Base-by-base conservation (phyloP, 176 grass and related monocot genomes). In the Poa pratensis region DNA sequence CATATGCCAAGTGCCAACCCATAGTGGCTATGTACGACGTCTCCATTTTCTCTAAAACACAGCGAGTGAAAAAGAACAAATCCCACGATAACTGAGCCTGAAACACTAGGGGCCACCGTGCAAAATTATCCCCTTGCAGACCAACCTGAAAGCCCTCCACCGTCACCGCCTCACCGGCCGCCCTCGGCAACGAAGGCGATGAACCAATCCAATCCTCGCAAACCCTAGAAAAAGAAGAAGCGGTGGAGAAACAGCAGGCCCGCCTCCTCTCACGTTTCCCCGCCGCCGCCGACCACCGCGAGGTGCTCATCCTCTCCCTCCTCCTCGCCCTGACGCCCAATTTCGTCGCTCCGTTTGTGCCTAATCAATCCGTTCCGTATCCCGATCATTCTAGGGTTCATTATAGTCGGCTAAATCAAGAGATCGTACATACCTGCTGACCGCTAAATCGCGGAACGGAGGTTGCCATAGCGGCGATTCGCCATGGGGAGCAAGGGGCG, bases 401-500 rank as follows among this genome's bases (percentile, higher is more conserved):
- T 46, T 9, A 2, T 23, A 32, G 11, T 22, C 15, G 26, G 45
- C 43, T 37, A 68, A 76, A 85, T 76, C 79, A 48, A 70, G 34
- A 39, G 80, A 24, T 46, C 48, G 80, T 62, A 55, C 55, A 30
- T 50, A 9, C 45, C n/a, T 16, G 32, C 70, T 69, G 73, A n/a
- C 53, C 51, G 32, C 26, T 34, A 50, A 79, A 49, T 49, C 26
- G 61, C 61, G 43, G 59, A 35, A 3, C 78, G 11, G 78, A 18
- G 34, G 30, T 12, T 54, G 32, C 23, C 5, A 22, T 27, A 12
- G 51, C 23, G 5, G 53, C 14, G 13, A 63, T 66, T 52, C 23
- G 50, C 74, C 27, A 92, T 92, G 93, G 88, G 76, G 88, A 90
- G 86, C 80, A 92, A 95, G 64, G 90, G 93, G 22, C 64, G 88